Evolutionary conservation across 345 rosid genomes (phyloP), one percentile per base, ranked within the genome.

Genomic region (Ceriops decandra): DNA sequence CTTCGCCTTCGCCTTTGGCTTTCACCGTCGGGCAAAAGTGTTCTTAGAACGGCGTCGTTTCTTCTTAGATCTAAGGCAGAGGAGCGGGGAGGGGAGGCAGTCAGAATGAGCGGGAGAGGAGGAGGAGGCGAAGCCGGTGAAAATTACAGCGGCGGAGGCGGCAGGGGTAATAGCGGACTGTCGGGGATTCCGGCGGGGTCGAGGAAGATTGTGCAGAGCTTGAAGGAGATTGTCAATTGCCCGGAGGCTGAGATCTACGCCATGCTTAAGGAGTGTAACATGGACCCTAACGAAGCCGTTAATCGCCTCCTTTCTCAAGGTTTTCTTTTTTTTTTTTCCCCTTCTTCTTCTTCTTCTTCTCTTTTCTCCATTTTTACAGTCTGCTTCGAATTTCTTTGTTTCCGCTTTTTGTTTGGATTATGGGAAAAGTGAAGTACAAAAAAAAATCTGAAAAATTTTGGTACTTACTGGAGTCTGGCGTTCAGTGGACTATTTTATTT

Each of bases 221-320:
- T 95, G 85, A 95, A 86, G 81, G 98, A 95, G 85, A 87, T 95
- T 75, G 97, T 95, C n/a, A 92, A 83, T 95, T 85, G 90, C 67
- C 76, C 97, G 1, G 99, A 95, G 63, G 61, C 78, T 67, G 99
- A 95, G 98, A 95, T 95, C 97, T 92, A 95, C 62, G 85, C 92
- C 54, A 87, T 83, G 82, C 99, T 95, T 66, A 90, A 88, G 82
- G 99, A 95, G 60, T 95, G 99, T 76, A 84, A 84, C 74, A 92
- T 95, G 99, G 99, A 95, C 92, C 99, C 98, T 68, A 88, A 95
- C 81, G 98, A 95, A 79, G 82, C 99, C 67, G 98, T 90, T 70
- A 87, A 81, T 81, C 97, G 99, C 75, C 96, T 92, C 68, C 93
- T 95, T 74, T 46, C 88, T 68, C 99, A 88, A 95, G 99, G 99